Evolutionary conservation across 352 stramenopile species (phyloP).

Genomic region (Phytophthora chlamydospora): DNA sequence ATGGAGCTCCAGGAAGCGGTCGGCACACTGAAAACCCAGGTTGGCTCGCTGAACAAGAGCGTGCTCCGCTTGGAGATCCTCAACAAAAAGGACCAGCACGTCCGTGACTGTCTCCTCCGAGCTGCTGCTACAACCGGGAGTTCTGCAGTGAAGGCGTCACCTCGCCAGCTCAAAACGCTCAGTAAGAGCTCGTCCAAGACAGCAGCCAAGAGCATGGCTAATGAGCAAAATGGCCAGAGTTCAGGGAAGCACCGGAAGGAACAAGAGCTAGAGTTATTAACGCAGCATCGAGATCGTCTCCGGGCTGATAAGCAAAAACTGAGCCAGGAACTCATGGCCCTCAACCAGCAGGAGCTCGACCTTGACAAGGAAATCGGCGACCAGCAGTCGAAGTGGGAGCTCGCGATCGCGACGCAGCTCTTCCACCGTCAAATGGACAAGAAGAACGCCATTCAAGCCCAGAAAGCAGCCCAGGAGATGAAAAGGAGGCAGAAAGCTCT

Average conservation of each 20-base stretch:
- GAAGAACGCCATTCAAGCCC: conserved; percentile 20
- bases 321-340: conserved; percentile 27
- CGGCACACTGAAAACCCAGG: conserved; percentile 41
- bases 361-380: conserved; percentile 43
- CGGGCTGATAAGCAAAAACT: conserved; percentile 43
- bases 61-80: conserved; percentile 51
- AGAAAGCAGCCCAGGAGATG: conserved; percentile 42
- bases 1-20: conserved; percentile 55
- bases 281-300: conserved; percentile 40
- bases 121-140: conserved; percentile 22
- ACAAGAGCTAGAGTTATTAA: conserved; percentile 51
- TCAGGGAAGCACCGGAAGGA: conserved; percentile 28
- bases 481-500: conserved; percentile 40
- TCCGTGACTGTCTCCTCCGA: conserved; percentile 54
- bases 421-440: conserved; percentile 58
- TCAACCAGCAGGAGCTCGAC: conserved; percentile 35
- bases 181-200: conserved; percentile 13
- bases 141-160: conserved; percentile 13
- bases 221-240: conserved; percentile 11
- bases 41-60: conserved; percentile 45
- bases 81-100: conserved; percentile 66
- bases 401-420: conserved; percentile 51
- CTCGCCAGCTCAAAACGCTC: conserved; percentile 3
- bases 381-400: conserved; percentile 45
- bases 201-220: conserved; percentile 3